Base-by-base conservation (phyloP, 768 basidiomycete species). In the Lentinula lateritia region DNA sequence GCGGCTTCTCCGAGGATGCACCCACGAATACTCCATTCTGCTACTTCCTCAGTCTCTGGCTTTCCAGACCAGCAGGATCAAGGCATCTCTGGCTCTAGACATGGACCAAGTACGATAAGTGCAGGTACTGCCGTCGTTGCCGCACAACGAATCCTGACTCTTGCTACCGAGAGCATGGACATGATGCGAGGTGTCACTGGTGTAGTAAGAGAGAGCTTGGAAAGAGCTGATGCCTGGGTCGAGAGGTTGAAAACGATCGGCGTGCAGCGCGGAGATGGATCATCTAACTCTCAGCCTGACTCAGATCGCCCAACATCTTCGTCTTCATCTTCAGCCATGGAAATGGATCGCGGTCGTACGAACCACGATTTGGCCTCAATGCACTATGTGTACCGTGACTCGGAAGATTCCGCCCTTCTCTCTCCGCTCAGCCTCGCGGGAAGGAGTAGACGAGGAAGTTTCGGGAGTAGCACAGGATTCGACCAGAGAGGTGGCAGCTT, bases 211-310 rank as follows among this genome's bases (percentile, higher is more conserved):
- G 94, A 95, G 63, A 91, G 87, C 64, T 76, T 95, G 72, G 93
- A 95, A 70, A 79, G 88, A 59, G 94, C 93, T 35, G 94, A 95
- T 70, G 83, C 89, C 85, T 95, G 93, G 93, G 89, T 94, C 38
- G 89, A 90, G 52, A 84, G 92, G 4, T 76, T 94, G 15, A 84
- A 89, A 2, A 79, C 88, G 36, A 82, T 95, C 43, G 92, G 93
- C 5, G 74, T 93, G 43, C 88, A 91, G 64, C 83, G 91, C 13
- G 71, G 71, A 28, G 42, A 61, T 18, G 61, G 41, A 43, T 8
- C 55, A 32, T 56, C 55, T 13, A 45, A 50, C 7, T 3, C 46
- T 46, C 34, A 6, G n/a, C 9, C 45, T 50, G 43, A 10, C 3
- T 34, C 32, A 6, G 35, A 13, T 32, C 42, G 16, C 9, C 52